Evolutionary conservation across 2,329 filamentous ascomycete species (phyloP), one percentile per base, ranked within the genome.

Genomic region (Colletotrichum sp.): DNA sequence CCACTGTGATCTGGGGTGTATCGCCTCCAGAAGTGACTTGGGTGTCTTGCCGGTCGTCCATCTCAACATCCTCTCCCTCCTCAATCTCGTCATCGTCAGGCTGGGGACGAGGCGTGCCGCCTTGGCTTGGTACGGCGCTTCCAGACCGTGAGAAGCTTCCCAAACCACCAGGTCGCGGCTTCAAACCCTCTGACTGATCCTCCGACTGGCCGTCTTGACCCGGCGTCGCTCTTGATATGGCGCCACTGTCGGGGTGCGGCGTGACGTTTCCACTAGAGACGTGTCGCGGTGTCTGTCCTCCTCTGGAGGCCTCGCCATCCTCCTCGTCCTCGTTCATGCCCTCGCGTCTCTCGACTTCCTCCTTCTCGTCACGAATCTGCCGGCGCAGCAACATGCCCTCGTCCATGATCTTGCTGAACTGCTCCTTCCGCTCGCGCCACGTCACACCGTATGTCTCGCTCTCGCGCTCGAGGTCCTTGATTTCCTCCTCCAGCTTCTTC

Each of bases 291-390:
- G 89, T 92, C 60, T 87, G 86, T 13, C 87, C 90, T 3, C 84
- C 86, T 36, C 84, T 82, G 26, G 86, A 84, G 5, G 85, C 85
- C 71, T 90, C 90, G 7, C 84, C 90, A 16, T 89, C 89, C 34
- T 93, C 92, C 79, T 93, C 91, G 64, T 92, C 93, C 78, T 92
- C 92, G 72, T 92, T 91, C 92, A 95, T 95, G 34, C 95, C 95
- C 84, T 98, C 95, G 71, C 95, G 91, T 57, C 95, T 89, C 85
- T 98, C 96, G 0, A 97, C 95, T 85, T 98, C 96, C 83, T 98
- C 96, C 86, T 98, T 98, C 88, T 98, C 96, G 81, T 98, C 96
- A 77, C 96, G 93, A 81, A 99, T 98, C 83, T 98, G 89, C 65
- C 95, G 90, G 74, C 96, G 89, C 83, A 99, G 90, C 78, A 95